These are phyloP conservation scores for Sarcodon sp. DNA, from an alignment of 768 basidiomycete species.

Conservation along the genomic window DNA sequence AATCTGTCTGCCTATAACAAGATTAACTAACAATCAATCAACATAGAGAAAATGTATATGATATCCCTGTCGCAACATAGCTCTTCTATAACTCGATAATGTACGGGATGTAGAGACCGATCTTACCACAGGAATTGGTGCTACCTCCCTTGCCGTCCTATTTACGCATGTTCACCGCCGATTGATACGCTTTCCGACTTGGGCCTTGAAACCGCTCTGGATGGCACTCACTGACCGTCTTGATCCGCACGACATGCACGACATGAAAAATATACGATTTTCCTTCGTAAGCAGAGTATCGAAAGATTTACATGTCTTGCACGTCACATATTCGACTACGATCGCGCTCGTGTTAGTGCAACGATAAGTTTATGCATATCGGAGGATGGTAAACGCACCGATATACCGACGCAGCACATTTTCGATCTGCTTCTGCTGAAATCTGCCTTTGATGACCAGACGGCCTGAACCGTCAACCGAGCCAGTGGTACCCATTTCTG, in stretches of 20 bases:
- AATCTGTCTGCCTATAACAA: too few relatives aligned
- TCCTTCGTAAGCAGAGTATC: slow-evolving; percentile 96
- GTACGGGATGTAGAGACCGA: neutral
- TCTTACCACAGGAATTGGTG: neutral
- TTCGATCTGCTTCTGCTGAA: slow-evolving; percentile 98
- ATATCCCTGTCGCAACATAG: neutral
- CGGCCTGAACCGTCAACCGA: slow-evolving; percentile 87
- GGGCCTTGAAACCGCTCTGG: slow-evolving; percentile 98
- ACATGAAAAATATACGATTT: slow-evolving; percentile 98
- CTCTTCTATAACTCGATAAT: neutral
- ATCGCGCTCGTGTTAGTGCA: neutral
- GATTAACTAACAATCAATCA: neutral
- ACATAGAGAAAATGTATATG: neutral
- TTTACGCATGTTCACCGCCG: slow-evolving; percentile 39
- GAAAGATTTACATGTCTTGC: slow-evolving; percentile 98
- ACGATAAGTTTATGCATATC: neutral
- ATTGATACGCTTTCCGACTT: slow-evolving; percentile 80
- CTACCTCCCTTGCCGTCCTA: neutral
- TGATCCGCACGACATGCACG: slow-evolving; percentile 85
- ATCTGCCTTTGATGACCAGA: slow-evolving; percentile 93
- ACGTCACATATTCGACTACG: slow-evolving; percentile 94
- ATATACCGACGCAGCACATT: slow-evolving; percentile 95
- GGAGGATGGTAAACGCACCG: slow-evolving; percentile 37
- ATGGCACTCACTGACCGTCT: slow-evolving; percentile 88
- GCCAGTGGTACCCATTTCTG: slow-evolving; percentile 97